Evolutionary conservation across 2,329 filamentous ascomycete species (phyloP).

Genomic region (Penicillium concentricum): DNA sequence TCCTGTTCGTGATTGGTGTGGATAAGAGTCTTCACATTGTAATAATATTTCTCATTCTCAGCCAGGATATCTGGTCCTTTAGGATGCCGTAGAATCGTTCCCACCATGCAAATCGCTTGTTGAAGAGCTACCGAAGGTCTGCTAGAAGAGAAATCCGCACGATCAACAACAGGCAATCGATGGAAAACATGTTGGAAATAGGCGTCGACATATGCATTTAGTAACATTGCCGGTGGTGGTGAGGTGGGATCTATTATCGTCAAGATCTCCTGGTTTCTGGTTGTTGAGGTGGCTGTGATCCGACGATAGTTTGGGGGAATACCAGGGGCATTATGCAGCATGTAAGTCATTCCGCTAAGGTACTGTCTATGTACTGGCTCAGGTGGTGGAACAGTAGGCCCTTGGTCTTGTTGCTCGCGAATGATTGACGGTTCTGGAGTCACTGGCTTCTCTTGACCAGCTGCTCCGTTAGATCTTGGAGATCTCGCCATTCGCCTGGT

Average conservation of each 20-base stretch:
- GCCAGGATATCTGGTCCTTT: neutral
- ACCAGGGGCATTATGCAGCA: neutral
- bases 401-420: neutral
- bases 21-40: neutral
- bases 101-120: neutral
- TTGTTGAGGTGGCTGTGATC: neutral
- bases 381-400: neutral
- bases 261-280: neutral
- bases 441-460: neutral
- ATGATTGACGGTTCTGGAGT: neutral
- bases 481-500: neutral
- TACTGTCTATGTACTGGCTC: neutral
- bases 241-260: neutral
- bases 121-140: neutral
- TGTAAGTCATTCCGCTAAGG: neutral
- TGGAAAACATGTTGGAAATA: neutral
- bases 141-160: neutral
- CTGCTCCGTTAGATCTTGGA: neutral
- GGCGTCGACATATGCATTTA: neutral
- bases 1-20: neutral
- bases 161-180: neutral
- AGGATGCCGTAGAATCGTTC: neutral
- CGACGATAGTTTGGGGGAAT: neutral
- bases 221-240: neutral
- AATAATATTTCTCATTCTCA: neutral